Evolutionary conservation across 345 rosid species (phyloP).

Genomic region (Dipteronia dyeriana): DNA sequence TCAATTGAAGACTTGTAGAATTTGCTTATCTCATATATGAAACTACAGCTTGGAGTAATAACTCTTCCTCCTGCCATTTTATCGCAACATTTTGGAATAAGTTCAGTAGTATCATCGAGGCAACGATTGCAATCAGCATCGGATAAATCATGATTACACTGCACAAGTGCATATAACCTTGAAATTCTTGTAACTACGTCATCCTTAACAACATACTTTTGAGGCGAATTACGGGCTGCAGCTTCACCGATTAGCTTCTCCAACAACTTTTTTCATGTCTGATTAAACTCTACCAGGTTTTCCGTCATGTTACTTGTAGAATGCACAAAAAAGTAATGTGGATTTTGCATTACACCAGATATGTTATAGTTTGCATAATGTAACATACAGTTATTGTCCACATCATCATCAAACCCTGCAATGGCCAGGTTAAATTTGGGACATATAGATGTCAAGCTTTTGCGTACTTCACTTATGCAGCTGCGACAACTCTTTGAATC

Average conservation of each 20-base stretch:
- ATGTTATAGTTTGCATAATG: too few relatives aligned
- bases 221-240: constrained; percentile 26
- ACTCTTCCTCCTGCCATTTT: constrained; percentile 6
- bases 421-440: too few relatives aligned
- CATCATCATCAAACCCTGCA: too few relatives aligned
- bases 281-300: too few relatives aligned
- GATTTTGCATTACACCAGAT: too few relatives aligned
- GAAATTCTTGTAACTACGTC: neutral
- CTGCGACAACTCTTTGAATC: too few relatives aligned
- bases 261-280: constrained; percentile 22
- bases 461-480: too few relatives aligned
- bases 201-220: constrained; percentile 47
- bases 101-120: constrained; percentile 9
- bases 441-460: too few relatives aligned
- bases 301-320: neutral
- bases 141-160: constrained; percentile 51
- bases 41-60: constrained; percentile 10
- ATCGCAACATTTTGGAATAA: constrained; percentile 2
- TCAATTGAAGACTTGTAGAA: constrained; percentile 7
- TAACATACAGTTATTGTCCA: too few relatives aligned
- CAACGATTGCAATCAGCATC: constrained; percentile 34
- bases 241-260: constrained; percentile 25
- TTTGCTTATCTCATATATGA: constrained; percentile 5
- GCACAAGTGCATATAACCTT: constrained; percentile 37
- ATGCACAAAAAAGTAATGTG: too few relatives aligned